Evolutionary conservation across 805 yeast species (phyloP).

Genomic region (Pachysolen tannophilus): DNA sequence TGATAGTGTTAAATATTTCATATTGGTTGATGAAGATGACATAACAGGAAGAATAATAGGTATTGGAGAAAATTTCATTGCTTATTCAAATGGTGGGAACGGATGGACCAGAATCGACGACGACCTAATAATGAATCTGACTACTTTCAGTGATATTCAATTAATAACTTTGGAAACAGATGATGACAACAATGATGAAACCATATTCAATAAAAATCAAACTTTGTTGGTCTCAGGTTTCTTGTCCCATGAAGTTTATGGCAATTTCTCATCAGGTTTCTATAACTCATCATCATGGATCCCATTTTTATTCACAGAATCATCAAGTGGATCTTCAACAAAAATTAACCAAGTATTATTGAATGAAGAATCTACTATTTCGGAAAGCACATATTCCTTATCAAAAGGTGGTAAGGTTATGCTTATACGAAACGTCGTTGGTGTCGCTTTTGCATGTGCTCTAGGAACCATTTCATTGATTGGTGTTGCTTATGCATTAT

Average conservation of each 20-base stretch:
- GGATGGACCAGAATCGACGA: conserved; percentile 38
- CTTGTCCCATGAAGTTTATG: conserved; percentile 40
- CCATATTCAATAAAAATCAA: conserved; percentile 32
- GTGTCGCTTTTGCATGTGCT: conserved; percentile 62
- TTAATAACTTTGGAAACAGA: conserved; percentile 24
- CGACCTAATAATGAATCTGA: conserved; percentile 19
- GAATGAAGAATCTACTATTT: conserved; percentile 22
- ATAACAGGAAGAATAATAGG: conserved; percentile 33
- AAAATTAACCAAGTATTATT: conserved; percentile 23
- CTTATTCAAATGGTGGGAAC: conserved; percentile 37
- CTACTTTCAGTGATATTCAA: conserved; percentile 37
- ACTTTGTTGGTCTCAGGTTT: conserved; percentile 53
- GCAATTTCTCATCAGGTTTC: conserved; percentile 51
- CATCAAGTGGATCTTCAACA: conserved; percentile 17
- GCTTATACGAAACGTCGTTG: conserved; percentile 56
- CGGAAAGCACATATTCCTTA: conserved; percentile 2
- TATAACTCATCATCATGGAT: conserved; percentile 62
- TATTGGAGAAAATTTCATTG: conserved; percentile 30
- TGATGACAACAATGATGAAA: conserved; percentile 19
- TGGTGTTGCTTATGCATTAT: conserved; percentile 29
- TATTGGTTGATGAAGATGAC: conserved; percentile 35
- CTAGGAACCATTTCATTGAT: conserved; percentile 39
- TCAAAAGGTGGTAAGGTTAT: conserved; percentile 18
- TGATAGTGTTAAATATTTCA: conserved; percentile 30
- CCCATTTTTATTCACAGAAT: conserved; percentile 48